Evolutionary conservation across 495 filamentous ascomycete genomes (phyloP), one percentile per base, ranked within the genome.

Genomic region (Acidiella bohemica): DNA sequence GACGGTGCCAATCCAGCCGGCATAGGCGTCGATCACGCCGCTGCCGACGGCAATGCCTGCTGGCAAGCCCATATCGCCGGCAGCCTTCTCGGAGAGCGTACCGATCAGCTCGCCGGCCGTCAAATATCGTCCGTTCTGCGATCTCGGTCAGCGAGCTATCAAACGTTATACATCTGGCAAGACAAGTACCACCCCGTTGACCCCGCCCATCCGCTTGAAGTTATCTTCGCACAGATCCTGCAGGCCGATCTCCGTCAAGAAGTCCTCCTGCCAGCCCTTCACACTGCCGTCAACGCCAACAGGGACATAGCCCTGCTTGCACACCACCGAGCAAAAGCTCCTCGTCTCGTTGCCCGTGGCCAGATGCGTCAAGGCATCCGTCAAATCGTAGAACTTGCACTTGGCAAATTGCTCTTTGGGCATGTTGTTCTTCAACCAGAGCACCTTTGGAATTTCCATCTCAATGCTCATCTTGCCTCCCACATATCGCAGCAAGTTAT

Each of bases 351-450:
- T 83, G 4, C 88, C 90, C n/a, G 90, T 95, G 13, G 90, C 90
- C 43, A 97, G 70, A 54, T 95, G 85, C 0, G 90, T 95, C 40
- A 97, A 65, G n/a, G 81, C 90, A 60, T 97, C 90, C 0, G 76
- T 75, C 50, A 97, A 60, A 54, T 97, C 90, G 55, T 88, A 97
- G 56, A 97, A 97, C 55, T 92, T 93, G 73, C 87, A 94, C 39
- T 78, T 74, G 33, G 75, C 75, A 55, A 94, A 97, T 10, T 88
- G 65, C 41, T 90, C 83, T 36, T 76, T 67, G n/a, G 90, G 82
- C 90, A 97, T 95, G 60, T 95, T 69, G 55, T 92, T 90, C 68
- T 96, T 95, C 50, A 97, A 65, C 90, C 90, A 97, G 18, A 96
- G 67, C 1, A 94, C 84, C 56, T 97, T 97, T 18, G 90, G 90